Evolutionary conservation across 768 basidiomycete genomes (phyloP).

Genomic region (Lactarius vividus): DNA sequence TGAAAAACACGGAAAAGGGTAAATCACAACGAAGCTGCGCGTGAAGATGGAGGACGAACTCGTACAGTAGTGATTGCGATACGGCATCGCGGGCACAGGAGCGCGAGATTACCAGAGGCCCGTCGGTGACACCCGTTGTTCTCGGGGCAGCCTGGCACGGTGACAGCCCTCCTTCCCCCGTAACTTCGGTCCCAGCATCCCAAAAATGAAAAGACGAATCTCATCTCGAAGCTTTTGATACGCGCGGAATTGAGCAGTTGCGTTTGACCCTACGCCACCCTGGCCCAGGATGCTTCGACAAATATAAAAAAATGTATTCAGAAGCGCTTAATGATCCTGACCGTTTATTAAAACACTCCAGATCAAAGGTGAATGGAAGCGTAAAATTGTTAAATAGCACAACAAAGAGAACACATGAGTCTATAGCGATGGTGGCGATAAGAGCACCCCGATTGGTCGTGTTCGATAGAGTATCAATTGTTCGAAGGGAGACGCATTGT

Average conservation of each 20-base stretch:
- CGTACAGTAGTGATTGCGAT: background rate
- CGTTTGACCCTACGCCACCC: background rate
- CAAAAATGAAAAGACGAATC: background rate
- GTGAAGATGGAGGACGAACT: background rate
- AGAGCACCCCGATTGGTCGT: background rate
- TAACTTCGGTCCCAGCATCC: background rate
- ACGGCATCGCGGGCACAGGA: background rate
- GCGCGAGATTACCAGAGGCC: background rate
- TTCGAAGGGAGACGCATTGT: background rate
- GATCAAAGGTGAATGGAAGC: background rate
- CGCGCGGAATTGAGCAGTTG: background rate
- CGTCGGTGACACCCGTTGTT: background rate
- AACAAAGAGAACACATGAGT: background rate
- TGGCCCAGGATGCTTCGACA: no score
- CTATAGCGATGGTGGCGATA: background rate
- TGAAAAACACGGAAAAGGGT: background rate
- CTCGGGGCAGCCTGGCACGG: background rate
- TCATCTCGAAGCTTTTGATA: background rate
- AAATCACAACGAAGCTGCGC: background rate
- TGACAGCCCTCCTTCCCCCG: background rate
- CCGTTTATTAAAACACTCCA: no score
- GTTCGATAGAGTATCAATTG: no score
- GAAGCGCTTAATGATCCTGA: no score
- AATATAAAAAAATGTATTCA: no score
- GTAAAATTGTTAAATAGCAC: background rate